Conservation (phyloP, 306 rosid genomes). For the Canavalia ensiformis region DNA sequence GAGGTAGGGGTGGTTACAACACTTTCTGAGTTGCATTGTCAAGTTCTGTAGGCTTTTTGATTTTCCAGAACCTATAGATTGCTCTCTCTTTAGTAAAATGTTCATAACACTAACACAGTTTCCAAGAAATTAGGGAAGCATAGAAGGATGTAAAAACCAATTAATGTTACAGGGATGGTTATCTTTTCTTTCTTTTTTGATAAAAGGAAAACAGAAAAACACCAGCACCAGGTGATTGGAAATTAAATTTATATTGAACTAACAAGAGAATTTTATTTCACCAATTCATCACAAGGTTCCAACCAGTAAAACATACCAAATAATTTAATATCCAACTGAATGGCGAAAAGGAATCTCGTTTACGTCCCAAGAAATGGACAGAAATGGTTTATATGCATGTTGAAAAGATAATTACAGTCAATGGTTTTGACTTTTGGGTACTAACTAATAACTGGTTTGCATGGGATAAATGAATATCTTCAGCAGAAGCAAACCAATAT, state of each 20-base stretch:
- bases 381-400: background rate
- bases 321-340: constrained; percentile 35
- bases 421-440: constrained; percentile 8
- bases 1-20: constrained; percentile 94
- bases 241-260: constrained; percentile 23
- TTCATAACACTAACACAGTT: background rate
- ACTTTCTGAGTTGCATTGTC: constrained; percentile 92
- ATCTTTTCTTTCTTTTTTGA: background rate
- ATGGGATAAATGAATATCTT: background rate
- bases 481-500: constrained; percentile 31
- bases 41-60: constrained; percentile 88
- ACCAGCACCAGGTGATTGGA: background rate
- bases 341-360: background rate
- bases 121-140: constrained; percentile 15
- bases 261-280: constrained; percentile 14
- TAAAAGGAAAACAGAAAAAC: background rate
- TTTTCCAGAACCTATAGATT: constrained; percentile 78
- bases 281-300: constrained; percentile 19
- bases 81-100: constrained; percentile 35
- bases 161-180: background rate
- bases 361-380: constrained; percentile 31
- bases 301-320: constrained; percentile 25
- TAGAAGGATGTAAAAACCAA: constrained; percentile 19
- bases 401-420: background rate
- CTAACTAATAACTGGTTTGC: background rate